These are phyloP conservation scores for Alloascoidea hylecoeti DNA, from an alignment of 805 yeast species.

Conservation along the genomic window DNA sequence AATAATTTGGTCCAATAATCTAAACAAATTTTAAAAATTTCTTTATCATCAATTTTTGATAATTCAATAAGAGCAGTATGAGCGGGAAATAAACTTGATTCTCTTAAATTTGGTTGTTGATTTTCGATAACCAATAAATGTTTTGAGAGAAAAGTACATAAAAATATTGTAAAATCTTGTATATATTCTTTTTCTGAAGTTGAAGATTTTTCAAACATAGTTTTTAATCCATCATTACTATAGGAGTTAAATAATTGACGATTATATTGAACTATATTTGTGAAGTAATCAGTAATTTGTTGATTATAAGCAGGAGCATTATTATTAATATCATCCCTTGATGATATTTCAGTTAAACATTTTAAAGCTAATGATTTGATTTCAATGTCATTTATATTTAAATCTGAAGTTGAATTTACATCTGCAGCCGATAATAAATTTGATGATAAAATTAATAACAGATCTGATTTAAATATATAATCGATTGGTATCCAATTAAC, in stretches of 20 bases:
- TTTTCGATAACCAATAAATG: conserved; percentile 46
- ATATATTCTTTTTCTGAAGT: conserved; percentile 84
- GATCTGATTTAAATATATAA: conserved; percentile 78
- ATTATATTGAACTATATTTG: conserved; percentile 52
- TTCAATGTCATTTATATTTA: too few relatives aligned
- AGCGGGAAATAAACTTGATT: conserved; percentile 50
- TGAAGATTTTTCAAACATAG: conserved; percentile 54
- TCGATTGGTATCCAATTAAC: conserved; percentile 91
- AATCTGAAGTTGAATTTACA: conserved; percentile 68
- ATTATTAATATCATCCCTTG: conserved; percentile 38
- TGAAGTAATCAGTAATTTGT: conserved; percentile 67
- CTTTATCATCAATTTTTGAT: conserved; percentile 89
- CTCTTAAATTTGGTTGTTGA: conserved; percentile 39
- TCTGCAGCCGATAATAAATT: conserved; percentile 69
- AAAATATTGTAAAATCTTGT: conserved; percentile 89
- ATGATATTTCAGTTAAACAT: conserved; percentile 85
- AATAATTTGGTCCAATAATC: conserved; percentile 92
- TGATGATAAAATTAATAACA: conserved; percentile 55
- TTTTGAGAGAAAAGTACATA: conserved; percentile 69
- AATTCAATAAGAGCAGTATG: conserved; percentile 74
- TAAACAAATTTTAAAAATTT: conserved; percentile 84
- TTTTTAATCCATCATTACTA: conserved; percentile 54
- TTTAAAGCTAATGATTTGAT: too few relatives aligned
- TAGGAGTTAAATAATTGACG: too few relatives aligned
- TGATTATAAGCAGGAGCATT: conserved; percentile 43